Evolutionary conservation across 164 flowering plant genomes (phyloP).

Genomic region (Magnolia sinica): DNA sequence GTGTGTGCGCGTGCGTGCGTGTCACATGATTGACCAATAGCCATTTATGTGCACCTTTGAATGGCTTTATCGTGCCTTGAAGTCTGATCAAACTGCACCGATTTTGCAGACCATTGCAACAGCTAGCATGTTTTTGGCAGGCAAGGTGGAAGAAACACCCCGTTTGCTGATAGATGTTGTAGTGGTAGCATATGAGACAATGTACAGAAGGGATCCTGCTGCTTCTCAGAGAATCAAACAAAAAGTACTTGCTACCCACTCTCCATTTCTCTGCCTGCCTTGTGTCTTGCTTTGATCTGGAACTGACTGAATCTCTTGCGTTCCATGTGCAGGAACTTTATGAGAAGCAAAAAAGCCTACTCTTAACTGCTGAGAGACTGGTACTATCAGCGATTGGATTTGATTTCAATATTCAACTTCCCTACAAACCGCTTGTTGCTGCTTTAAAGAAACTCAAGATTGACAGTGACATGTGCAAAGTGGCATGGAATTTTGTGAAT

Average conservation of each 20-base stretch:
- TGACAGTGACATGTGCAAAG: constrained; percentile 38
- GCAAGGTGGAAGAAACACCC: constrained; percentile 63
- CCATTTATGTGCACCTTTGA: no score
- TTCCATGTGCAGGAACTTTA: constrained; percentile 40
- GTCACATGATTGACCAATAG: no score
- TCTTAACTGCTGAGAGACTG: constrained; percentile 50
- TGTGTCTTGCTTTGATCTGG: background rate
- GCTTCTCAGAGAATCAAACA: constrained; percentile 49
- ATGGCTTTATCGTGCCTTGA: background rate
- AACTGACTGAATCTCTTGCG: background rate
- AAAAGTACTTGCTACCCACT: constrained; percentile 28
- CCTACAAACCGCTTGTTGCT: constrained; percentile 59
- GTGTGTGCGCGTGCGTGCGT: no score
- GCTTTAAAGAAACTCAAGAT: constrained; percentile 49
- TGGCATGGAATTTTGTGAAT: constrained; percentile 73
- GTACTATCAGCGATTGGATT: constrained; percentile 50
- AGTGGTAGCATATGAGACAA: constrained; percentile 51
- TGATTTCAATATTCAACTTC: constrained; percentile 57
- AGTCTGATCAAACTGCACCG: background rate
- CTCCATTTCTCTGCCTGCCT: constrained; percentile 1
- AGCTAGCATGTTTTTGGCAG: constrained; percentile 61
- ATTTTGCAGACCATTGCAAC: constrained; percentile 57
- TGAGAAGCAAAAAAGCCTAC: constrained; percentile 53
- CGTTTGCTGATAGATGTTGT: constrained; percentile 44
- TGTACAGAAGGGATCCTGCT: constrained; percentile 42